Evolutionary conservation across 306 rosid genomes (phyloP).

Genomic region (Cucurbita ficifolia): DNA sequence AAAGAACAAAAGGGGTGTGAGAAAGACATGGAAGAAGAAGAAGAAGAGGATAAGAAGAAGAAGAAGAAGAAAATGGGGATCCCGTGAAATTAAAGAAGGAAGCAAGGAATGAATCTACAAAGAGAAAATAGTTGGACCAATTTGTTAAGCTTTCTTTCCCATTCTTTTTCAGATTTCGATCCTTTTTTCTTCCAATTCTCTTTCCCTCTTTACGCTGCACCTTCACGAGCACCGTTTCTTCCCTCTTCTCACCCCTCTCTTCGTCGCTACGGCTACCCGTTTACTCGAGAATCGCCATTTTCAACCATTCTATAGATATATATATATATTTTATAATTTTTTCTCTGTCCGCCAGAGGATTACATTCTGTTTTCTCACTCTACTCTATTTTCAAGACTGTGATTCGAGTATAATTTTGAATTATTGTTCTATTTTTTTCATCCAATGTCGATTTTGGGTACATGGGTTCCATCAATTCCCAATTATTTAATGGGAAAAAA

Average conservation of each 20-base stretch:
- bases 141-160: background rate
- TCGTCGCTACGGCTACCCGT: conserved; percentile 3
- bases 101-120: conserved; percentile 68
- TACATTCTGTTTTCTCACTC: background rate
- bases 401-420: background rate
- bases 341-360: background rate
- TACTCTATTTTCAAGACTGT: background rate
- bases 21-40: conserved; percentile 1
- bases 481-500: background rate
- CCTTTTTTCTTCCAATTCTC: background rate
- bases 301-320: background rate
- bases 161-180: background rate
- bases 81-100: conserved; percentile 85
- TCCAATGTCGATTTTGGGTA: background rate
- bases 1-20: background rate
- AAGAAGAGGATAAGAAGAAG: too few species aligned
- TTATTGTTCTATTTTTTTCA: background rate
- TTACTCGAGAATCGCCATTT: background rate
- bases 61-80: conserved; percentile 37
- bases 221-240: background rate
- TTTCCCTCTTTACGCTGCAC: background rate
- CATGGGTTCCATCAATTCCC: background rate
- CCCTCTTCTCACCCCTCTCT: background rate
- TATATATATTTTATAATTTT: background rate
- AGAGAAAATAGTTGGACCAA: background rate